Conservation (phyloP, 1,284 basidiomycete species). For the Gastroboletus turbinatus region DNA sequence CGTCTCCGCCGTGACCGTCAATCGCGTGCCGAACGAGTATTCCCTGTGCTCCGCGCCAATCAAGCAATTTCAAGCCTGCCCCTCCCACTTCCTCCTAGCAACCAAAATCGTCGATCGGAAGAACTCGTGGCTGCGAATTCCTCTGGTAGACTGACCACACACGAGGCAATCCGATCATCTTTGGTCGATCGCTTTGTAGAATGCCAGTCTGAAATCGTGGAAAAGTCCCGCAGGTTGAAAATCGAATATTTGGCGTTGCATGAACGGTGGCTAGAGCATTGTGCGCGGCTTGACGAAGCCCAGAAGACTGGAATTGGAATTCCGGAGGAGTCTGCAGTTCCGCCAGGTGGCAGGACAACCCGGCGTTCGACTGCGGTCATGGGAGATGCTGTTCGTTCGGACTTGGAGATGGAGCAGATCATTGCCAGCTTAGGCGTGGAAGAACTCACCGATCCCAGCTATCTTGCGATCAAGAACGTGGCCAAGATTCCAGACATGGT, state of each 20-base stretch:
- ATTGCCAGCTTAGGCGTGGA: conserved; percentile 91
- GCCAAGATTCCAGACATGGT: conserved; percentile 94
- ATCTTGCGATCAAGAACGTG: conserved; percentile 85
- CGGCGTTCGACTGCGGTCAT: conserved; percentile 68
- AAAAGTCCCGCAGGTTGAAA: conserved; percentile 57
- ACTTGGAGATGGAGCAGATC: conserved; percentile 97
- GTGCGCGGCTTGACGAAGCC: conserved; percentile 57
- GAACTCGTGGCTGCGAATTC: conserved; percentile 44
- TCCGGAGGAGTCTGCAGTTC: conserved; percentile 42
- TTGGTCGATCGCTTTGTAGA: conserved; percentile 54
- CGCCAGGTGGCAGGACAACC: conserved; percentile 61
- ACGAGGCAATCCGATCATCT: conserved; percentile 44
- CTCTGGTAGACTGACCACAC: conserved; percentile 37
- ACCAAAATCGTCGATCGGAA: conserved; percentile 41
- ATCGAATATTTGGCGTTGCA: conserved; percentile 71
- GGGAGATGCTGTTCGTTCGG: conserved; percentile 91
- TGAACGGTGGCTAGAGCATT: conserved; percentile 71
- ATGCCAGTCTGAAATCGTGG: conserved; percentile 48
- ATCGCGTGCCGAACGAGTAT: conserved; percentile 57
- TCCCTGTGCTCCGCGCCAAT: conserved; percentile 63
- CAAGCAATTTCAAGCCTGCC: conserved; percentile 40
- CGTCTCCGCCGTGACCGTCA: conserved; percentile 59
- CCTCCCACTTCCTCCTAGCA: conserved; percentile 13
- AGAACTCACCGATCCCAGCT: conserved; percentile 88
- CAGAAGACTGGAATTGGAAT: conserved; percentile 31